Conservation (phyloP, 2,329 filamentous ascomycete genomes). For the Penicillium palitans region DNA sequence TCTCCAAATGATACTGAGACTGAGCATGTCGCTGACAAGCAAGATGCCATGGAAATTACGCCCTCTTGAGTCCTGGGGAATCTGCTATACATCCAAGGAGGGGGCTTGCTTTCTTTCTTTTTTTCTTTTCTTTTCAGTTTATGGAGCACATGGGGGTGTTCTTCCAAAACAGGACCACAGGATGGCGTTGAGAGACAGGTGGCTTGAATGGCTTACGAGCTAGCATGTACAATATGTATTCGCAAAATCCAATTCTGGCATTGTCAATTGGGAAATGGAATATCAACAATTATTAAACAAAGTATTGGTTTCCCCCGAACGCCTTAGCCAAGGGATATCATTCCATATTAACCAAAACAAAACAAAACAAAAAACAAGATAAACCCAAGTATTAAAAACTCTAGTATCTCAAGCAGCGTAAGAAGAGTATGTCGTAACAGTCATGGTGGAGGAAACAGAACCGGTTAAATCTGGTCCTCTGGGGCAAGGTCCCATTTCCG, state of each 20-base stretch:
- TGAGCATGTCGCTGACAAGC: conserved; percentile 7
- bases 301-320: conserved; percentile 9
- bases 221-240: conserved; percentile 14
- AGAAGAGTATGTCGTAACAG: conserved; percentile 20
- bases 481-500: conserved; percentile 51
- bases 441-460: conserved; percentile 12
- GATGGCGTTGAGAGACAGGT: conserved; percentile 5
- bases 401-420: neutral
- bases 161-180: neutral
- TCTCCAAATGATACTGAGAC: conserved; percentile 12
- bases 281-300: conserved; percentile 7
- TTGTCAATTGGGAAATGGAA: conserved; percentile 1
- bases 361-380: neutral
- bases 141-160: neutral
- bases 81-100: neutral
- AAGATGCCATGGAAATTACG: conserved; percentile 19
- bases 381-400: conserved; percentile 1
- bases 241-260: neutral
- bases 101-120: neutral
- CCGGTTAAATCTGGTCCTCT: conserved; percentile 38
- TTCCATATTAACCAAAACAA: conserved; percentile 16
- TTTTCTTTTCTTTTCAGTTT: neutral
- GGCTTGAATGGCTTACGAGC: conserved; percentile 3
- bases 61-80: conserved; percentile 4
- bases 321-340: conserved; percentile 19